phyloP scores from a whole-genome alignment of 106 monocot species.

The Platanthera guangdongensis region DNA sequence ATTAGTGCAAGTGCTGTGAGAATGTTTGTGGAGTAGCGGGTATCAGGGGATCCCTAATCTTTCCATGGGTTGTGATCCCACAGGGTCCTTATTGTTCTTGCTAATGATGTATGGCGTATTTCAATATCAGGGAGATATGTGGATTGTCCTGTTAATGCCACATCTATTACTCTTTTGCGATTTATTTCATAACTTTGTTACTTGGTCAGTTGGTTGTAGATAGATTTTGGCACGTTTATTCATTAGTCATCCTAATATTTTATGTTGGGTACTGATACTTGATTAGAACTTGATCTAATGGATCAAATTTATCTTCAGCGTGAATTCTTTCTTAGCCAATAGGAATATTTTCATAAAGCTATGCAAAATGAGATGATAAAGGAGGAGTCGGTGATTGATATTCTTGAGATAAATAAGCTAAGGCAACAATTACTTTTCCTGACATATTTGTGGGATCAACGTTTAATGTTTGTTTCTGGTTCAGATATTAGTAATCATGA shows the following conservation, averaged over 20 bases:
- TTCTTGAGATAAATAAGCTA: no score
- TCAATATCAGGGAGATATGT: neutral
- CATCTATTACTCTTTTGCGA: neutral
- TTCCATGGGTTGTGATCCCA: neutral
- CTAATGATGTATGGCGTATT: neutral
- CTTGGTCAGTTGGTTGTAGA: neutral
- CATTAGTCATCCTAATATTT: neutral
- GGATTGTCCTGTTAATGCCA: neutral
- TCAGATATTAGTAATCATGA: no score
- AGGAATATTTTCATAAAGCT: neutral
- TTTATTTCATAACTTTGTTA: neutral
- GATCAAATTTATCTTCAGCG: neutral
- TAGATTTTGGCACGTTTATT: neutral
- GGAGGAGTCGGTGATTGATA: no score
- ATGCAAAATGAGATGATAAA: no score
- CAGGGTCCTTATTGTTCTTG: neutral
- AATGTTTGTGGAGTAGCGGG: neutral
- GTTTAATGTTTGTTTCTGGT: no score
- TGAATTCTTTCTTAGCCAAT: neutral
- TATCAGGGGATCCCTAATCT: neutral
- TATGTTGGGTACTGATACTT: neutral
- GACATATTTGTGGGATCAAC: neutral
- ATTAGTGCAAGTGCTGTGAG: neutral
- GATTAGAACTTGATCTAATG: slow-evolving; percentile 3
- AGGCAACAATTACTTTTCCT: no score